Conservation (phyloP, 83 land plant species). For the Diphasiastrum complanatum region DNA sequence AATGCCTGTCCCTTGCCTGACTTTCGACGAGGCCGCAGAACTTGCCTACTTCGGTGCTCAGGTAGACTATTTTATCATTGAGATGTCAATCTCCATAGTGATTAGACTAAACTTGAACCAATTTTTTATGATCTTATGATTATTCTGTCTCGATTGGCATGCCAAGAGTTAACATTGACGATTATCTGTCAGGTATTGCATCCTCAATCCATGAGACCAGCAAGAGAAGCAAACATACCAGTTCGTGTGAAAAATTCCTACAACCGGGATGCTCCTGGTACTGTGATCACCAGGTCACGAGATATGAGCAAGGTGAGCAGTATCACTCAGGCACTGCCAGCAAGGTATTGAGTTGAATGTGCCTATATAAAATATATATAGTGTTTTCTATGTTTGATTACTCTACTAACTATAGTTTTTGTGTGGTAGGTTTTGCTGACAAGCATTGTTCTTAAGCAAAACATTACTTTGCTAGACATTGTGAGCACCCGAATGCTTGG, state of each 20-base stretch:
- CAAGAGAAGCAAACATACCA: conserved; percentile 86
- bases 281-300: conserved; percentile 63
- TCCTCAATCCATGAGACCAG: conserved; percentile 98
- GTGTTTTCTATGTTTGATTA: neutral
- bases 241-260: conserved; percentile 98
- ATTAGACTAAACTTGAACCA: too few relatives aligned
- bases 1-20: conserved; percentile 66
- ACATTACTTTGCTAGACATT: conserved; percentile 96
- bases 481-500: conserved; percentile 99
- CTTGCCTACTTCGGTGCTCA: conserved; percentile 92
- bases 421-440: conserved; percentile 70
- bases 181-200: conserved; percentile 94
- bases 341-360: neutral
- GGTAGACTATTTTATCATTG: conserved; percentile 29
- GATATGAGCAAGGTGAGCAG: conserved; percentile 77
- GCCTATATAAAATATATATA: neutral
- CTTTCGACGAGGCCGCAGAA: conserved; percentile 94
- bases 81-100: neutral
- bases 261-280: conserved; percentile 90
- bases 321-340: neutral
- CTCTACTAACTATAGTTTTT: neutral
- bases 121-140: too few relatives aligned
- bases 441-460: conserved; percentile 84
- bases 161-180: too few relatives aligned
- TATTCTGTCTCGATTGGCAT: too few relatives aligned